Conservation (phyloP, 176 grass and related monocot genomes). For the Secale cereale region DNA sequence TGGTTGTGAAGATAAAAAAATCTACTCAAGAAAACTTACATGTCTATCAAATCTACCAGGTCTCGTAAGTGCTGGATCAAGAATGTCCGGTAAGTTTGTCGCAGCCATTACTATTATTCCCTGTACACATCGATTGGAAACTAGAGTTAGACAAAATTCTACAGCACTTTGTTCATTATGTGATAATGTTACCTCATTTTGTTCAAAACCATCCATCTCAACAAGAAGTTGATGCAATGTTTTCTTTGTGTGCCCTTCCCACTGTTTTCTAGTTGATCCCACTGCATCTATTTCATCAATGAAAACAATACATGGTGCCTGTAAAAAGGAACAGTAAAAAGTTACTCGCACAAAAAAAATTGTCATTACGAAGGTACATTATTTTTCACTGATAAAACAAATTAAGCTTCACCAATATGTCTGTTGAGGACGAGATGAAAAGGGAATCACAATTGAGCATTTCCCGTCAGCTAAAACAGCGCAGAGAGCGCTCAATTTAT, state of each 20-base stretch:
- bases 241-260: slow-evolving; percentile 99
- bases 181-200: slow-evolving; percentile 79
- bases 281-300: slow-evolving; percentile 99
- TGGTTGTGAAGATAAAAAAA: background rate
- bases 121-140: slow-evolving; percentile 40
- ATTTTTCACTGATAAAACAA: background rate
- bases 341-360: background rate
- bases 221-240: slow-evolving; percentile 99
- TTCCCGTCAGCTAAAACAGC: background rate
- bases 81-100: slow-evolving; percentile 96
- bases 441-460: slow-evolving; percentile 7
- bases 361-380: background rate
- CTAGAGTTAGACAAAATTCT: background rate
- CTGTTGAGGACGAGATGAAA: background rate
- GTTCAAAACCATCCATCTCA: slow-evolving; percentile 99
- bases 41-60: slow-evolving; percentile 99
- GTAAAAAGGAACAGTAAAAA: slow-evolving; percentile 13
- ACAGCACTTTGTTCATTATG: background rate
- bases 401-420: background rate
- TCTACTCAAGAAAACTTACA: slow-evolving; percentile 63
- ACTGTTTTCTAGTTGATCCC: slow-evolving; percentile 98
- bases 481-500: background rate
- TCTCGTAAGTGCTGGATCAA: slow-evolving; percentile 95
- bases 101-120: slow-evolving; percentile 99
- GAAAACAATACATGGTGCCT: slow-evolving; percentile 99